Evolutionary conservation across 805 yeast species (phyloP), one percentile per base, ranked within the genome.

Genomic region (Starmerella floris): DNA sequence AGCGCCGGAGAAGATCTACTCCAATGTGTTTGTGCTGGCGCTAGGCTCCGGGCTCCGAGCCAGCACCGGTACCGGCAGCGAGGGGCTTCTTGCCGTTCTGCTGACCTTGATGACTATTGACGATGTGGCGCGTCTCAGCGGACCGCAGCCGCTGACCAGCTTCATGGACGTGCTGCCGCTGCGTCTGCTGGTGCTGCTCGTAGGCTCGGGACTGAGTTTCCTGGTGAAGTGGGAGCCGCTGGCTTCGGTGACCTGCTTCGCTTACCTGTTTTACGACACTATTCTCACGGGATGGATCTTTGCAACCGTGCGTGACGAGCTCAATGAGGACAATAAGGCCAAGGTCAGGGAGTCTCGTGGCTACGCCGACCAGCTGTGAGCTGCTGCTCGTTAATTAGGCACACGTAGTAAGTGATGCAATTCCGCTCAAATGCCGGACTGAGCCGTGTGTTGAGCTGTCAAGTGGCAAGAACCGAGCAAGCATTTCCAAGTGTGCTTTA

Each of bases 251-350:
- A 43, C 62, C 23, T 55, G 55, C 8, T 60, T 61, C 40, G 41
- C 58, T 21, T 53, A 48, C 36, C 52, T 56, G 23, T 60, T 62
- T 33, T 22, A 51, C 21, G 65, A 62, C 42, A 43, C 57, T 28
- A 33, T 60, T 9, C 20, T 60, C 37, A 58, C 59, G 41, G 61
- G 61, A 32, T 45, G 53, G 47, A 48, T 55, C 20, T 61, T 50
- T 39, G 30, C 49, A 4, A 42, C 56, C 3, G 52, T 58, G 11
- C 51, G 65, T 5, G 65, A 61, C 37, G 64, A 62, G 50, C 50
- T 55, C 21, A 62, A 62, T 43, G 65, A 61, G 43, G 40, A 37
- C 32, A 42, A 45, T 34, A 51, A 51, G 34, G 38, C 35, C 9
- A 34, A 28, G 30, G 51, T 55, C 19, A 40, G 55, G 13, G 44